Evolutionary conservation across 805 yeast genomes (phyloP), one percentile per base, ranked within the genome.

Genomic region (Citeromyces matritensis): DNA sequence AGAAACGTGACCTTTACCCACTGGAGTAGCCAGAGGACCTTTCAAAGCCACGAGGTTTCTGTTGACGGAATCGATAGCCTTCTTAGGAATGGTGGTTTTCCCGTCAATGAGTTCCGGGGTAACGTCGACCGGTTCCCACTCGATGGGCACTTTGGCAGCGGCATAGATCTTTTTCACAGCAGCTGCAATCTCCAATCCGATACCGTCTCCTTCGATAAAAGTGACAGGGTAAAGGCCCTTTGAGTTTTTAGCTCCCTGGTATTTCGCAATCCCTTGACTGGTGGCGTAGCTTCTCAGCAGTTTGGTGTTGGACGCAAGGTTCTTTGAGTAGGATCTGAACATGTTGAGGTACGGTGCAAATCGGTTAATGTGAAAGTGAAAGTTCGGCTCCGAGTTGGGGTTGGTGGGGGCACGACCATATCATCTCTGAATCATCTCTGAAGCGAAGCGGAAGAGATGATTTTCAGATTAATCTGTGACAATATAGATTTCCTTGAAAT

Each of bases 21-120:
- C 86, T 35, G 99, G 99, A 26, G 99, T 91, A 34, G 96, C 97
- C 50, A 91, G 66, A 21, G 97, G 97, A 44, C 99, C 99, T 66
- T 91, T 91, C 52, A 91, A 71, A 34, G 97, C 99, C 40, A 91
- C 88, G 62, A 77, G 69, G 68, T 88, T 83, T 60, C 71, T 78
- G 69, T 84, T 83, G 61, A 91, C 86, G 29, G 93, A 81, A 47
- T 81, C 85, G 40, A 91, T 83, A 37, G 97, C 96, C 27, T 74
- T 77, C 44, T 77, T 76, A 41, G 97, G 97, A 46, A 91, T 74
- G 36, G 95, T 77, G 44, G 97, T 86, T 58, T 78, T 77, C 49
- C 95, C 95, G 57, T 88, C 77, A 52, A 83, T 76, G 44, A 91
- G 67, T 37, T 81, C 67, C 33, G 98, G 98, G 33, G 95, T 82